These are phyloP conservation scores for Zoysia japonica DNA, from an alignment of 176 grass and related monocot species.

Conservation along the genomic window DNA sequence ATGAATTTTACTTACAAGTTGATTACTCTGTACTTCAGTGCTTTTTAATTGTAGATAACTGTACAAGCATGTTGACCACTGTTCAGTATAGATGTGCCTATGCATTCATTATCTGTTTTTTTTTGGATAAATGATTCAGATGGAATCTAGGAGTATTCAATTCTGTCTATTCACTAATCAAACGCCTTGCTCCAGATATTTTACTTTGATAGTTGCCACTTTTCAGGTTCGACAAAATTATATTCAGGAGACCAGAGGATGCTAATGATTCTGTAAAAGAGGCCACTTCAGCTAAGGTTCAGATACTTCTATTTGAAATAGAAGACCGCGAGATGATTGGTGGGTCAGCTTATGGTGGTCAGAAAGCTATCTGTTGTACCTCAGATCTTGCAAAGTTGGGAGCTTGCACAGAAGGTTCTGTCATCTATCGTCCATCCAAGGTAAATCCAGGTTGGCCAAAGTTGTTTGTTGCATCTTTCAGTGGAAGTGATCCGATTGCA, in stretches of 20 bases:
- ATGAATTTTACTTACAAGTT: constrained; percentile 5
- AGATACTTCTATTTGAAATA: constrained; percentile 91
- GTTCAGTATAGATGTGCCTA: background rate
- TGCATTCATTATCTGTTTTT: background rate
- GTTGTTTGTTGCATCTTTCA: constrained; percentile 71
- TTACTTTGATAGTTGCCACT: background rate
- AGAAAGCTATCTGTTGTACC: constrained; percentile 93
- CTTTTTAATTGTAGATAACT: background rate
- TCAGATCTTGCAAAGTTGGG: constrained; percentile 92
- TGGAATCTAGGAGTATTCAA: background rate
- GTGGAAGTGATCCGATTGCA: constrained; percentile 71
- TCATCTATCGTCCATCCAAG: constrained; percentile 76
- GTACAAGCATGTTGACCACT: background rate
- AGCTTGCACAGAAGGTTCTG: constrained; percentile 74
- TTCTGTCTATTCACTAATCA: background rate
- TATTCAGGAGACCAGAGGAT: constrained; percentile 71
- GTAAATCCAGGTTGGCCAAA: constrained; percentile 83
- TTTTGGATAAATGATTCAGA: constrained; percentile 3
- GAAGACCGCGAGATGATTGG: constrained; percentile 92
- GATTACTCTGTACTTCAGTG: background rate
- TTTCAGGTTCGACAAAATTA: constrained; percentile 93
- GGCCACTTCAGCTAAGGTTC: constrained; percentile 62
- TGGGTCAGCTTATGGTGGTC: constrained; percentile 95
- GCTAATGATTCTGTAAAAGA: constrained; percentile 52
- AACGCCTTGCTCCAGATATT: constrained; percentile 18